Base-by-base conservation (phyloP, 345 rosid genomes). In the Eucalyptus viminalis region DNA sequence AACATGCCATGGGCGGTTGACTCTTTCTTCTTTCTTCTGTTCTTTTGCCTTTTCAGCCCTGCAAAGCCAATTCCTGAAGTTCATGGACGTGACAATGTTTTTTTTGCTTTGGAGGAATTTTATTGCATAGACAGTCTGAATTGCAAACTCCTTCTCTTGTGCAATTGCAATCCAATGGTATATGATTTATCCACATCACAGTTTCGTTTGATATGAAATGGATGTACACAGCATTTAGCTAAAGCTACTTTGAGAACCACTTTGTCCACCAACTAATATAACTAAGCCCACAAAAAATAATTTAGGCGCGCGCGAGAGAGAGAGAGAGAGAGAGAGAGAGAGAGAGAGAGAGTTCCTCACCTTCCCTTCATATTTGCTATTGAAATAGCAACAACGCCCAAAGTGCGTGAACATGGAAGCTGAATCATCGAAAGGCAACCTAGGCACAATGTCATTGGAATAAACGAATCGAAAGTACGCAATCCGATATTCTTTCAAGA, bases 401-500 rank as follows among this genome's bases (percentile, higher is more conserved):
- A 94, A 94, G 80, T 96, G 96, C 93, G 92, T 94, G 93, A 90
- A 96, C 88, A 92, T 87, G 89, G 91, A 90, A 14, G 65, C 45
- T 80, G 91, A 90, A 90, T 94, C 95, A 87, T 95, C 97, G 15
- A 58, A 81, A 11, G 97, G 96, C 85, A 94, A 25, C 89, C 97
- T 93, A 11, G 97, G 93, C 72, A 96, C 90, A 49, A 95, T 43
- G 88, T 96, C 98, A 87, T 94, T 94, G 40, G 89, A 53, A 51
- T 96, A 95, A 47, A 96, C 97, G 90, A 92, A 95, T 86, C 97
- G 95, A 90, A 90, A 54, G 87, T 96, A 95, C 87, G 89, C 92
- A 76, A 95, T 89, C 6, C 80, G 92, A 83, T 95, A 89, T 25
- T 87, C 81, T 9, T 21, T 15, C 86, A 96, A 24, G 83, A 88